Evolutionary conservation across 805 yeast species (phyloP).

Genomic region (Starmerella riodocensis): DNA sequence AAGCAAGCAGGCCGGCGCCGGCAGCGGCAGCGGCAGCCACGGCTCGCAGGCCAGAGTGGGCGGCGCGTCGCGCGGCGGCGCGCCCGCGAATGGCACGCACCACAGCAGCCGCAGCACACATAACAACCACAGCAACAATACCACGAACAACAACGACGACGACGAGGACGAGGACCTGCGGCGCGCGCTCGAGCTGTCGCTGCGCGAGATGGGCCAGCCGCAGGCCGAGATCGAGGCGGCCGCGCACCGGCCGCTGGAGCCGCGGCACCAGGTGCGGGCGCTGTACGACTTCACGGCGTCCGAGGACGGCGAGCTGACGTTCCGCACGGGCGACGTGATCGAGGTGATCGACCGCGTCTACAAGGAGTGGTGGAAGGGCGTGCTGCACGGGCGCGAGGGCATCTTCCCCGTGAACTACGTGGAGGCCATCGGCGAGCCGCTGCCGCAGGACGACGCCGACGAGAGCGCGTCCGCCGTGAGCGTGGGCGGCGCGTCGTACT

Average conservation of each 20-base stretch:
- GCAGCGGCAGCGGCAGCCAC: slow-evolving; percentile 23
- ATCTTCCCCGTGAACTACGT: slow-evolving; percentile 90
- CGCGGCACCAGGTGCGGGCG: slow-evolving; percentile 47
- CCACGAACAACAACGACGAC: slow-evolving; percentile 24
- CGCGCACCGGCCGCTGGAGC: background rate
- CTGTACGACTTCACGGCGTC: slow-evolving; percentile 64
- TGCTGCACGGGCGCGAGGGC: slow-evolving; percentile 66
- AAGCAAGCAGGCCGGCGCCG: background rate
- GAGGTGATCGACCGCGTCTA: slow-evolving; percentile 77
- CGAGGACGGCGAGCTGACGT: slow-evolving; percentile 80
- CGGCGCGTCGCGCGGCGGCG: background rate
- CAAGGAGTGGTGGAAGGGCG: slow-evolving; percentile 93
- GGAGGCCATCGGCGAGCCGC: slow-evolving; percentile 8
- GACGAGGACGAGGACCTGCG: slow-evolving; percentile 71
- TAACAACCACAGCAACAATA: background rate
- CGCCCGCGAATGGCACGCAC: background rate
- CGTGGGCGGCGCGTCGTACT: background rate
- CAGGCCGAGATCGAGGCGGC: slow-evolving; percentile 8
- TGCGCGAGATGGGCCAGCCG: slow-evolving; percentile 13
- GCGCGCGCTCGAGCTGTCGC: slow-evolving; percentile 35
- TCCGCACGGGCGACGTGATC: slow-evolving; percentile 75
- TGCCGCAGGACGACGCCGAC: slow-evolving; percentile 1
- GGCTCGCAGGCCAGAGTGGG: slow-evolving; percentile 17
- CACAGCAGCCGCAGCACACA: background rate
- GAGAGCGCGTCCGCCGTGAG: background rate